These are phyloP conservation scores for Hansfordia pulvinata DNA, from an alignment of 2,329 filamentous ascomycete species.

Conservation along the genomic window DNA sequence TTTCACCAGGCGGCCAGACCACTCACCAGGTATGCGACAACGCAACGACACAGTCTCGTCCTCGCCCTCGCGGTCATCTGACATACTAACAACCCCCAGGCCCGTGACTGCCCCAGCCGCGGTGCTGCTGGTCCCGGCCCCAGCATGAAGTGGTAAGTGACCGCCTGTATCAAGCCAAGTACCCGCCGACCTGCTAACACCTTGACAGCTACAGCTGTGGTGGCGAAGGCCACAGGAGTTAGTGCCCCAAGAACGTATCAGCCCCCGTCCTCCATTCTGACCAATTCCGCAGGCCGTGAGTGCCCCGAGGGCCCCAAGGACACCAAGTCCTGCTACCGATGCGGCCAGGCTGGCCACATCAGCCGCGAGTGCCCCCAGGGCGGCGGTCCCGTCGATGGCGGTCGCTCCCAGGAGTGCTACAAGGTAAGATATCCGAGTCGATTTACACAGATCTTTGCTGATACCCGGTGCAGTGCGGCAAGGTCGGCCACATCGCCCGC, in stretches of 20 bases:
- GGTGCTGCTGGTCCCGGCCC: too few species aligned
- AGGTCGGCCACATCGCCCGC: slow-evolving; percentile 90
- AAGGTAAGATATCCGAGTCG: slow-evolving; percentile 36
- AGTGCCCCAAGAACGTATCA: slow-evolving; percentile 19
- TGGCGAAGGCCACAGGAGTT: slow-evolving; percentile 66
- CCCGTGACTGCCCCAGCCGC: slow-evolving; percentile 76
- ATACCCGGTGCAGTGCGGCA: slow-evolving; percentile 52
- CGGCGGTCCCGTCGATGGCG: slow-evolving; percentile 29
- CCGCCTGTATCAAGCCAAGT: not conserved
- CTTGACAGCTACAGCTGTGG: slow-evolving; percentile 20
- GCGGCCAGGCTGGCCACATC: slow-evolving; percentile 77
- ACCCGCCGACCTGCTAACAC: not conserved
- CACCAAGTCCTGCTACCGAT: slow-evolving; percentile 65
- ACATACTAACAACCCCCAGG: slow-evolving; percentile 31
- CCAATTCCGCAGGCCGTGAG: slow-evolving; percentile 55
- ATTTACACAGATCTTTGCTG: slow-evolving; percentile 2
- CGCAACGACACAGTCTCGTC: slow-evolving; percentile 9
- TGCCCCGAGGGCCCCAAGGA: slow-evolving; percentile 85
- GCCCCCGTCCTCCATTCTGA: slow-evolving; percentile 8
- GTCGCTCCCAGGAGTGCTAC: slow-evolving; percentile 67
- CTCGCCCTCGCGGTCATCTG: slow-evolving; percentile 1
- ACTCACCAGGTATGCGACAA: slow-evolving; percentile 55
- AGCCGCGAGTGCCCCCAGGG: slow-evolving; percentile 68
- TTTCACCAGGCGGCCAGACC: slow-evolving; percentile 61
- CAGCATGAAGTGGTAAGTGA: slow-evolving; percentile 67